phyloP scores from a whole-genome alignment of 768 basidiomycete genomes.

The Lactarius hengduanensis region DNA sequence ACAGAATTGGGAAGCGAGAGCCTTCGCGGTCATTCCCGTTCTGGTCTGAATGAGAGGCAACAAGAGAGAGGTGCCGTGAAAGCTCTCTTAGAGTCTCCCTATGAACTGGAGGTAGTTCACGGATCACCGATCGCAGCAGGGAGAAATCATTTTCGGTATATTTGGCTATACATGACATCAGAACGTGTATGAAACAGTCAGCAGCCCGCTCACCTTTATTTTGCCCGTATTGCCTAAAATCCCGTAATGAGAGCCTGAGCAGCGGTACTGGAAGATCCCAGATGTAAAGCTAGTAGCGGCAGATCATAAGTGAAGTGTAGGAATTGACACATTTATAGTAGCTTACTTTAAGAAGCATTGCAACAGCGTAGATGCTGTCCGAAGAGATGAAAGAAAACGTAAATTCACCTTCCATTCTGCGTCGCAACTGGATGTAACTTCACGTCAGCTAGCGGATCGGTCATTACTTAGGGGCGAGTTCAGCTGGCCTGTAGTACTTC shows the following conservation, averaged over 20 bases:
- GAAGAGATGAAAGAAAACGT: slow-evolving; percentile 67
- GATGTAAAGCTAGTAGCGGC: slow-evolving; percentile 59
- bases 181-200: not conserved
- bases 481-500: slow-evolving; percentile 69
- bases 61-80: slow-evolving; percentile 77
- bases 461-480: not conserved
- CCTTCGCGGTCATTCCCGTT: slow-evolving; percentile 97
- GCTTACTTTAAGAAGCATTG: slow-evolving; percentile 79
- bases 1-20: slow-evolving; percentile 87
- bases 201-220: slow-evolving; percentile 51
- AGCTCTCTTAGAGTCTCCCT: slow-evolving; percentile 79
- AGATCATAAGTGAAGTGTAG: not conserved
- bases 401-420: slow-evolving; percentile 82
- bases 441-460: slow-evolving; percentile 12
- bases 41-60: slow-evolving; percentile 60
- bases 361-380: slow-evolving; percentile 81
- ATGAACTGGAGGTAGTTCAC: slow-evolving; percentile 78
- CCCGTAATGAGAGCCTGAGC: slow-evolving; percentile 78
- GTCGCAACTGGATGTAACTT: slow-evolving; percentile 57
- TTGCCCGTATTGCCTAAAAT: slow-evolving; percentile 78
- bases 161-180: slow-evolving; percentile 47
- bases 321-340: not conserved
- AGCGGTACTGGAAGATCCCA: slow-evolving; percentile 88
- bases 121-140: slow-evolving; percentile 77
- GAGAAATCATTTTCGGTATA: slow-evolving; percentile 69